phyloP scores from a whole-genome alignment of 371 early-diverging fungal genomes.

The Mortierella sp. region DNA sequence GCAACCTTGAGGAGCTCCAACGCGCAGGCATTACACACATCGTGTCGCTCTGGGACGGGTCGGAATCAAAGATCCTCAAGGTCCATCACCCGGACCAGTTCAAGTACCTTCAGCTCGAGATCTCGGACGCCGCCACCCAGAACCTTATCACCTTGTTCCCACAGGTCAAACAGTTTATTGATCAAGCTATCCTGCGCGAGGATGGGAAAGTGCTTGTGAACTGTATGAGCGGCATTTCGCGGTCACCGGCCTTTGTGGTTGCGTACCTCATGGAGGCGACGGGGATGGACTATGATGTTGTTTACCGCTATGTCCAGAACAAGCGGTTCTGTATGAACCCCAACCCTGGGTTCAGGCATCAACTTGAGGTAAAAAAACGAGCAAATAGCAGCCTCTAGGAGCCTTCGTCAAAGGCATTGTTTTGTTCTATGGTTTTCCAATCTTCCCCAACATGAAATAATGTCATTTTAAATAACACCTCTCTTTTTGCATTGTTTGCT shows the following conservation, averaged over 20 bases:
- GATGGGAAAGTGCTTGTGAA: conserved; percentile 83
- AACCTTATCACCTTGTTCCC: conserved; percentile 86
- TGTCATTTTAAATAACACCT: background rate
- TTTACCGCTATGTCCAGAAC: conserved; percentile 87
- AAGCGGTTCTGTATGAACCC: conserved; percentile 89
- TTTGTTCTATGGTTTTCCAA: background rate
- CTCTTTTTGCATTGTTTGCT: background rate
- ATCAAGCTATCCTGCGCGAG: conserved; percentile 60
- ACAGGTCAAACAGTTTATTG: conserved; percentile 69
- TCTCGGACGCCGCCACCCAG: conserved; percentile 73
- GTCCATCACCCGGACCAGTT: conserved; percentile 60
- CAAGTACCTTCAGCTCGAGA: conserved; percentile 66
- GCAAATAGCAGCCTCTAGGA: too few species aligned
- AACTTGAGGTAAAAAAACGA: conserved; percentile 72
- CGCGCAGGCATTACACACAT: conserved; percentile 79
- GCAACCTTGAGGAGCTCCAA: conserved; percentile 67
- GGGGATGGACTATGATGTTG: conserved; percentile 73
- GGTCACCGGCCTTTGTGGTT: conserved; percentile 89
- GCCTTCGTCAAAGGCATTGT: background rate
- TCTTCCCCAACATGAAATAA: background rate
- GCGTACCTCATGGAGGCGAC: conserved; percentile 89
- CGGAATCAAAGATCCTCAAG: conserved; percentile 66
- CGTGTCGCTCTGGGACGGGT: conserved; percentile 77
- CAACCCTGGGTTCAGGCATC: conserved; percentile 84
- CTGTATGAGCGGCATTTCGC: conserved; percentile 89